A percentile compares a stretch with the other conserved stretches of the same genome.
Evolutionary conservation across 371 early-diverging fungal species (phyloP).

Genomic region (Zychaea mexicana): DNA sequence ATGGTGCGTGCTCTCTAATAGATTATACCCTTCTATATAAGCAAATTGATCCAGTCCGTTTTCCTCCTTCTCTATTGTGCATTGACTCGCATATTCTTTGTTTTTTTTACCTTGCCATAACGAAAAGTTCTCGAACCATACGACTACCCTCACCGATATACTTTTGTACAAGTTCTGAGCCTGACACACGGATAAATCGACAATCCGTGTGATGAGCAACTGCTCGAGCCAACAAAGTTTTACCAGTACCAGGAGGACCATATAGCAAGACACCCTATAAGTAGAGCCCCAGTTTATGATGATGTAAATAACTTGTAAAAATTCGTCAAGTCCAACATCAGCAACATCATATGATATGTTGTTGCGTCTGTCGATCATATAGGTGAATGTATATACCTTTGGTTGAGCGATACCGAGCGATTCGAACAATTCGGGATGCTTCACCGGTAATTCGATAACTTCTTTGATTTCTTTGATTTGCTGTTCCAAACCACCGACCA

Average conservation of each 20-base stretch:
- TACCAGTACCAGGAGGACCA: slow-evolving; percentile 99
- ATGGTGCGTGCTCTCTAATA: slow-evolving; percentile 93
- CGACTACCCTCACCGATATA: slow-evolving; percentile 99
- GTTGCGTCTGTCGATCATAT: no score
- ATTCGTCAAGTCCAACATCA: no score
- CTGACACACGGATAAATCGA: slow-evolving; percentile 99
- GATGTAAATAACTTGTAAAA: no score
- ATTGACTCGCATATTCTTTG: no score
- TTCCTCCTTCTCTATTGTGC: no score
- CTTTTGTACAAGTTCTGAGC: slow-evolving; percentile 99
- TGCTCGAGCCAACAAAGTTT: slow-evolving; percentile 99
- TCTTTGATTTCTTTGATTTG: slow-evolving; percentile 99
- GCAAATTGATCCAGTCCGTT: no score
- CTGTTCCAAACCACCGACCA: slow-evolving; percentile 99
- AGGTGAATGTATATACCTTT: slow-evolving; percentile 25
- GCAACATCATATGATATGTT: no score
- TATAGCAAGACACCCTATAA: slow-evolving; percentile 99
- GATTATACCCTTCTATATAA: no score
- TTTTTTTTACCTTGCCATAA: slow-evolving; percentile 87
- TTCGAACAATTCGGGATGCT: slow-evolving; percentile 72
- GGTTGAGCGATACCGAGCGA: slow-evolving; percentile 49
- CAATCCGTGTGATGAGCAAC: slow-evolving; percentile 99
- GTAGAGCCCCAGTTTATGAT: not conserved
- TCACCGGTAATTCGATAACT: slow-evolving; percentile 99
- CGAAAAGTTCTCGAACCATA: slow-evolving; percentile 99